Evolutionary conservation across 352 stramenopile genomes (phyloP).

Genomic region (Phytophthora capsici): DNA sequence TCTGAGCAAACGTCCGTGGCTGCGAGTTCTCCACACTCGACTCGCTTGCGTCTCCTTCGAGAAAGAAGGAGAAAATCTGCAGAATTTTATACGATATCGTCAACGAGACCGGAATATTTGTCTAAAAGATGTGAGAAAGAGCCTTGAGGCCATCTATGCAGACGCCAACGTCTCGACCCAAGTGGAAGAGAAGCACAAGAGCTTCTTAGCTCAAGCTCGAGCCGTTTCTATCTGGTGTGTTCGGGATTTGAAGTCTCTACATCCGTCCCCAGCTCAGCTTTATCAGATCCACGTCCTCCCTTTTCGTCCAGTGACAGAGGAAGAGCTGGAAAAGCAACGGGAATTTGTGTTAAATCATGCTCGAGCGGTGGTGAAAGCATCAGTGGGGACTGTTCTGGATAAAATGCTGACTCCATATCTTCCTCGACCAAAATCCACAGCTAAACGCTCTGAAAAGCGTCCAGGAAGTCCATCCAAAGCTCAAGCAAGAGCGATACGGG

Average conservation of each 20-base stretch:
- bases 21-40: constrained; percentile 62
- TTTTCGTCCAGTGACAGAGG: constrained; percentile 43
- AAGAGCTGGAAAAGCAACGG: constrained; percentile 49
- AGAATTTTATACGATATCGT: constrained; percentile 56
- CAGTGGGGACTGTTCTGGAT: constrained; percentile 41
- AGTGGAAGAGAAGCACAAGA: constrained; percentile 51
- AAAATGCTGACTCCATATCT: constrained; percentile 39
- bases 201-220: constrained; percentile 50
- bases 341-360: constrained; percentile 32
- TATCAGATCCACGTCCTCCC: constrained; percentile 64
- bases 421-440: constrained; percentile 11
- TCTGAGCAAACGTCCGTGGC: constrained; percentile 59
- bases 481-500: too few relatives aligned
- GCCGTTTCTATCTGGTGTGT: constrained; percentile 69
- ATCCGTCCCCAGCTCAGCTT: constrained; percentile 48
- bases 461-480: constrained; percentile 3
- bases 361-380: constrained; percentile 38
- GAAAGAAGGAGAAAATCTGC: constrained; percentile 56
- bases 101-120: constrained; percentile 56
- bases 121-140: constrained; percentile 30
- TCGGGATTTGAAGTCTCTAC: constrained; percentile 52
- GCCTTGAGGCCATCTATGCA: constrained; percentile 46
- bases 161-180: constrained; percentile 22
- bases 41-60: constrained; percentile 65
- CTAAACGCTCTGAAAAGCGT: constrained; percentile 9